phyloP scores from a whole-genome alignment of 768 basidiomycete genomes.

The Tulasnella sp. region DNA sequence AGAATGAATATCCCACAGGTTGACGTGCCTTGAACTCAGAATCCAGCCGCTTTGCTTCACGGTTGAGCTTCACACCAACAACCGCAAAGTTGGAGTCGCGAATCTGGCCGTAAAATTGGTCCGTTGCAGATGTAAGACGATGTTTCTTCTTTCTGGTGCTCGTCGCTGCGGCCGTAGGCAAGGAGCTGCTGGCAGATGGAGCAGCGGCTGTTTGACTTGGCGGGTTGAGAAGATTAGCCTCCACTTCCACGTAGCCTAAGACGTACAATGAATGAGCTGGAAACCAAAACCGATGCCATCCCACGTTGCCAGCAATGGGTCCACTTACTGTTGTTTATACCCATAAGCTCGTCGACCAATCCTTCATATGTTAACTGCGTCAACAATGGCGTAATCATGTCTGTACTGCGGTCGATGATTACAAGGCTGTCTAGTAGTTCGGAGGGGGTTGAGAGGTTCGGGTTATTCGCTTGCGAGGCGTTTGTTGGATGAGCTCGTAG shows the following conservation, averaged over 20 bases:
- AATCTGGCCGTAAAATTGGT: slow-evolving; percentile 71
- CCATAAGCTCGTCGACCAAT: slow-evolving; percentile 83
- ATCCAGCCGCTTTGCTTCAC: slow-evolving; percentile 72
- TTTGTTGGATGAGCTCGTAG: slow-evolving; percentile 37
- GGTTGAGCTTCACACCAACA: slow-evolving; percentile 71
- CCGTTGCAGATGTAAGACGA: slow-evolving; percentile 62
- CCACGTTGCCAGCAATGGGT: not conserved
- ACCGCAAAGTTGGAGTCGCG: slow-evolving; percentile 88
- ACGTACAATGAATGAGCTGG: not conserved
- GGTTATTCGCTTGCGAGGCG: slow-evolving; percentile 26
- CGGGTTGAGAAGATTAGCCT: slow-evolving; percentile 25
- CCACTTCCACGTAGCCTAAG: slow-evolving; percentile 32
- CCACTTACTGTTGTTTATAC: slow-evolving; percentile 73
- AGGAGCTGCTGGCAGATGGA: not conserved
- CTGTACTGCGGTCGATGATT: slow-evolving; percentile 78
- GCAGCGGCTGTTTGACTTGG: slow-evolving; percentile 18
- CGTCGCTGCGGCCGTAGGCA: slow-evolving; percentile 13
- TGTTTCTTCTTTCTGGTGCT: slow-evolving; percentile 71
- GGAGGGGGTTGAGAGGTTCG: slow-evolving; percentile 36
- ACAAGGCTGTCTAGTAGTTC: slow-evolving; percentile 76
- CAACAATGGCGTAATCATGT: slow-evolving; percentile 90
- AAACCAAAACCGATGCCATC: no score
- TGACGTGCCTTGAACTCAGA: slow-evolving; percentile 75
- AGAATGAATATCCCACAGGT: not conserved
- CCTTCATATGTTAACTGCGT: slow-evolving; percentile 97